Percentiles rank a stretch among this genome's conserved stretches.
These are phyloP conservation scores for Peniophora sp. DNA, from an alignment of 1,284 basidiomycete genomes.

Conservation along the genomic window DNA sequence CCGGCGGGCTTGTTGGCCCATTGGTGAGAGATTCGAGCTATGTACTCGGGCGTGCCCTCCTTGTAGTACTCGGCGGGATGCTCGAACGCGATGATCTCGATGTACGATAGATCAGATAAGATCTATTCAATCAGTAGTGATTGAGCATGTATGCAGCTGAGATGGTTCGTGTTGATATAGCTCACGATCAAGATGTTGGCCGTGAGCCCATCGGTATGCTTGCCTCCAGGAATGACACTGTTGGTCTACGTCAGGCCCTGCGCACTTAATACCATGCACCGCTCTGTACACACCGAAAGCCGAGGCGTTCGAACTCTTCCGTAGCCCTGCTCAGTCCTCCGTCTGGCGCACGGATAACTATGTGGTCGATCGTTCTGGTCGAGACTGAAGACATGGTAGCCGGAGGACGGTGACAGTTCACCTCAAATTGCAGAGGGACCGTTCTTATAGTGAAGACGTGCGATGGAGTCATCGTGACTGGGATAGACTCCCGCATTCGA, in stretches of 20 bases:
- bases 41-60: constrained; percentile 33
- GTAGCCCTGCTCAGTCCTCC: constrained; percentile 44
- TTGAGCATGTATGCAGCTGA: not conserved
- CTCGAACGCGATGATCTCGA: constrained; percentile 62
- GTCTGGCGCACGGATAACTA: constrained; percentile 60
- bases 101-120: constrained; percentile 50
- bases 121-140: constrained; percentile 27
- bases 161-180: too few species aligned
- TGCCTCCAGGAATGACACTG: constrained; percentile 58
- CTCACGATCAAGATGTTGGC: constrained; percentile 56
- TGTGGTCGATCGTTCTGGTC: constrained; percentile 54
- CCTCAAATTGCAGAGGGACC: too few species aligned
- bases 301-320: constrained; percentile 46
- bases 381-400: constrained; percentile 14
- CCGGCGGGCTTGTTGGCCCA: constrained; percentile 42
- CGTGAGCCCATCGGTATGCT: constrained; percentile 53
- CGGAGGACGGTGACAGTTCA: not conserved
- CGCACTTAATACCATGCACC: not conserved
- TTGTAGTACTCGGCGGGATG: constrained; percentile 45
- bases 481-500: too few species aligned
- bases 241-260: not conserved
- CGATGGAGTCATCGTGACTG: too few species aligned
- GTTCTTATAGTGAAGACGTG: too few species aligned
- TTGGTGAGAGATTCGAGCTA: constrained; percentile 31
- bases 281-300: constrained; percentile 45